Evolutionary conservation across 2,329 filamentous ascomycete species (phyloP).

Genomic region (Fusarium continuum): DNA sequence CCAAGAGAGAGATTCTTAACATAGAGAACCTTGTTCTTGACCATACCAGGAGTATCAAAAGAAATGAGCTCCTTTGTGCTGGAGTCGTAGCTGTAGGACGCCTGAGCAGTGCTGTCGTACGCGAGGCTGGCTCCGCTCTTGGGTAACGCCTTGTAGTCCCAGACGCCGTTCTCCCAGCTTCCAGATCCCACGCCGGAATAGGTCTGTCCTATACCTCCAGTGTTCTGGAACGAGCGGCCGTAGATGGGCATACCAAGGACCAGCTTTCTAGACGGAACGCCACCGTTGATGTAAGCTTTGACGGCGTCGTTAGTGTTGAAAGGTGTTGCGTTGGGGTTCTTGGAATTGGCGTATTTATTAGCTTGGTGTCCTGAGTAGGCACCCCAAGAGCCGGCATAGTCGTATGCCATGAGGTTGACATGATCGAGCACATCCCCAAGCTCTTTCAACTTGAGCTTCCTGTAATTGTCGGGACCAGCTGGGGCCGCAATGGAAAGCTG

Average conservation of each 20-base stretch:
- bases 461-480: constrained; percentile 59
- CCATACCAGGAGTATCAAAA: constrained; percentile 71
- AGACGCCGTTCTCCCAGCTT: constrained; percentile 77
- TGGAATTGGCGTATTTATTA: constrained; percentile 68
- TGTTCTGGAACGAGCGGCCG: constrained; percentile 71
- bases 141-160: constrained; percentile 83
- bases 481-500: constrained; percentile 61
- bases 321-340: constrained; percentile 67
- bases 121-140: constrained; percentile 65
- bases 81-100: constrained; percentile 76
- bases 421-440: constrained; percentile 62
- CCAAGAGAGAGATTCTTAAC: constrained; percentile 67
- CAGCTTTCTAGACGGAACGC: constrained; percentile 71
- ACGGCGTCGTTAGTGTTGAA: constrained; percentile 74
- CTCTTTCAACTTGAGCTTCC: constrained; percentile 55
- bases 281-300: constrained; percentile 67
- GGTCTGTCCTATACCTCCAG: constrained; percentile 33
- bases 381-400: constrained; percentile 77
- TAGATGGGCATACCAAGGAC: constrained; percentile 83
- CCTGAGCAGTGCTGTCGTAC: constrained; percentile 65
- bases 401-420: constrained; percentile 76
- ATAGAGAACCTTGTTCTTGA: constrained; percentile 70
- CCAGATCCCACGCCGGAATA: constrained; percentile 70
- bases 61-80: constrained; percentile 69
- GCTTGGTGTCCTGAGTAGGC: constrained; percentile 70